Evolutionary conservation across 768 basidiomycete genomes (phyloP).

Genomic region (Phlebiopsis flavidoalba): DNA sequence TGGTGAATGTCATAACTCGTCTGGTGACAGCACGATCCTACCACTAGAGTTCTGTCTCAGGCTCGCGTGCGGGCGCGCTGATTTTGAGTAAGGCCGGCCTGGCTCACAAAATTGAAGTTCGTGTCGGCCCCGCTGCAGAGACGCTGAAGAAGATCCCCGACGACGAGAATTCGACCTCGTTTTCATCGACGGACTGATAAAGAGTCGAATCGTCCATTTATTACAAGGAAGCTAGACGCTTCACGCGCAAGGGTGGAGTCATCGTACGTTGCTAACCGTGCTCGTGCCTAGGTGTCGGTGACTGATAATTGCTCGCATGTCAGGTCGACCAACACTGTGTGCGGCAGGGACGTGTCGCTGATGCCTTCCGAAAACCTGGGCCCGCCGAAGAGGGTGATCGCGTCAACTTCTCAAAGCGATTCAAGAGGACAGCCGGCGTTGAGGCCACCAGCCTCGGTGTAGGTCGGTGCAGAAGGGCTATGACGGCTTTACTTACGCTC

Average conservation of each 20-base stretch:
- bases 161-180: conserved; percentile 54
- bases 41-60: too few relatives aligned
- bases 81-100: conserved; percentile 53
- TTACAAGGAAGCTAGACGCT: conserved; percentile 55
- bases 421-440: conserved; percentile 40
- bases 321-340: conserved; percentile 62
- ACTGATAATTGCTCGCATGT: conserved; percentile 29
- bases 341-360: conserved; percentile 41
- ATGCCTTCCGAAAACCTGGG: conserved; percentile 19
- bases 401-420: conserved; percentile 39
- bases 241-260: conserved; percentile 54
- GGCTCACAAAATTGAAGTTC: conserved; percentile 40
- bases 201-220: conserved; percentile 46
- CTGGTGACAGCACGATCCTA: too few relatives aligned
- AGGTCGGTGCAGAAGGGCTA: conserved; percentile 30
- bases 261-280: conserved; percentile 38
- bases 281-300: background rate
- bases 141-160: conserved; percentile 43
- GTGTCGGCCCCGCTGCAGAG: conserved; percentile 48
- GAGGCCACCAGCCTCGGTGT: conserved; percentile 33
- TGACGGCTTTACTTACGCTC: conserved; percentile 25
- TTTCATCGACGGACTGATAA: conserved; percentile 78
- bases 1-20: background rate
- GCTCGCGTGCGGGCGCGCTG: conserved; percentile 55
- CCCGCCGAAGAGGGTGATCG: conserved; percentile 39